Conservation (phyloP, 305 asterid species). For the Vinca major region DNA sequence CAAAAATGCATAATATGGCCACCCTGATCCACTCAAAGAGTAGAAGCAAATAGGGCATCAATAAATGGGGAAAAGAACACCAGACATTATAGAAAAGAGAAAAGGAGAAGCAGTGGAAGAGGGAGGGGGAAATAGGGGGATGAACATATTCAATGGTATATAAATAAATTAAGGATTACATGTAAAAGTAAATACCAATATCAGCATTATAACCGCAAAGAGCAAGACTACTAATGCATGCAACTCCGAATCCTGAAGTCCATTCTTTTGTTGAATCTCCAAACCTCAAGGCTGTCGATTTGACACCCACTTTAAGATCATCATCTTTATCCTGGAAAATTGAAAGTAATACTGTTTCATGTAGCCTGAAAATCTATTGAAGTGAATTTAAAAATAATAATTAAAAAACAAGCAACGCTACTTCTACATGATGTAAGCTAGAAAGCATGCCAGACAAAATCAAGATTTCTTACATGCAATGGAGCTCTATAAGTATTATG, state of each 20-base stretch:
- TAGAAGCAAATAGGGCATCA: neutral
- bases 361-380: neutral
- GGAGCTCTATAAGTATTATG: neutral
- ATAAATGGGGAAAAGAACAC: neutral
- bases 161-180: neutral
- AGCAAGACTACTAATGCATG: conserved; percentile 69
- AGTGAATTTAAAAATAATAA: neutral
- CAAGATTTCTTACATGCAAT: neutral
- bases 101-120: neutral
- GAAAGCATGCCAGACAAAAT: neutral
- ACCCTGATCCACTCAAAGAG: conserved; percentile 37
- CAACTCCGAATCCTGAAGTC: conserved; percentile 74
- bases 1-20: conserved; percentile 64
- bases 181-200: conserved; percentile 39
- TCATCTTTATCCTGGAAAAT: conserved; percentile 80
- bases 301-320: conserved; percentile 79
- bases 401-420: neutral
- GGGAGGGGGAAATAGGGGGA: neutral
- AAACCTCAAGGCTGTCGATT: conserved; percentile 86
- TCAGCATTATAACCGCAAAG: conserved; percentile 66
- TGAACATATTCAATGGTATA: neutral
- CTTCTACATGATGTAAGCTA: neutral
- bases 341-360: neutral
- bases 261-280: conserved; percentile 83
- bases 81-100: neutral